Percentiles rank a stretch among this genome's conserved stretches.
Conservation (phyloP, 805 yeast species). For the Cyberlindnera nakhonratchasimensis region DNA sequence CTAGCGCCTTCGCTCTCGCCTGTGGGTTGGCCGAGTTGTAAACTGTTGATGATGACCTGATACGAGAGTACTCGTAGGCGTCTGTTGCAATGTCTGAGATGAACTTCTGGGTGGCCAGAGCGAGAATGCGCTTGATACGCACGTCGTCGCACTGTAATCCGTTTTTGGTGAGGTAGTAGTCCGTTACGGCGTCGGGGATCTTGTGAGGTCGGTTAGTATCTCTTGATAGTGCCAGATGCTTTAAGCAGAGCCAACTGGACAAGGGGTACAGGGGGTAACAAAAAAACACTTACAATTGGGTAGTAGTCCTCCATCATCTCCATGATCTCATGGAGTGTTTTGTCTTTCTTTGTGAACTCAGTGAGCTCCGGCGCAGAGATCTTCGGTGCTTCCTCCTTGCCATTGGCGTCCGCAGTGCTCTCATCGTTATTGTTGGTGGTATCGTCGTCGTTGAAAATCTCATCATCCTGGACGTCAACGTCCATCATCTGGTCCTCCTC, state of each 20-base stretch:
- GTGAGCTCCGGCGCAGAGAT: constrained; percentile 44
- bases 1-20: constrained; percentile 72
- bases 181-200: constrained; percentile 95
- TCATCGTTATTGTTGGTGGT: too few relatives aligned
- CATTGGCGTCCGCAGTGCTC: neutral
- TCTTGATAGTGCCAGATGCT: neutral
- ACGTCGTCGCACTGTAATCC: constrained; percentile 81
- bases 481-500: constrained; percentile 18
- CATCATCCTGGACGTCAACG: constrained; percentile 28
- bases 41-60: constrained; percentile 85
- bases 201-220: constrained; percentile 4
- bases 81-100: constrained; percentile 92
- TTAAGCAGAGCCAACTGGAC: neutral
- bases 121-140: constrained; percentile 68
- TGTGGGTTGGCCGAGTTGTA: constrained; percentile 83
- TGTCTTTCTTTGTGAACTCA: constrained; percentile 72
- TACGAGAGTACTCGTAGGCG: constrained; percentile 92
- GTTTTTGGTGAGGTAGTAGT: constrained; percentile 79
- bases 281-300: constrained; percentile 48
- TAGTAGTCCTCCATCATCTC: constrained; percentile 91
- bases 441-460: constrained; percentile 26
- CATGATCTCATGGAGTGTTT: constrained; percentile 77
- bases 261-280: neutral
- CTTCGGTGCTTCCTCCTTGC: constrained; percentile 16
- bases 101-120: constrained; percentile 94